Conservation (phyloP, 345 rosid species). For the Populus alba region DNA sequence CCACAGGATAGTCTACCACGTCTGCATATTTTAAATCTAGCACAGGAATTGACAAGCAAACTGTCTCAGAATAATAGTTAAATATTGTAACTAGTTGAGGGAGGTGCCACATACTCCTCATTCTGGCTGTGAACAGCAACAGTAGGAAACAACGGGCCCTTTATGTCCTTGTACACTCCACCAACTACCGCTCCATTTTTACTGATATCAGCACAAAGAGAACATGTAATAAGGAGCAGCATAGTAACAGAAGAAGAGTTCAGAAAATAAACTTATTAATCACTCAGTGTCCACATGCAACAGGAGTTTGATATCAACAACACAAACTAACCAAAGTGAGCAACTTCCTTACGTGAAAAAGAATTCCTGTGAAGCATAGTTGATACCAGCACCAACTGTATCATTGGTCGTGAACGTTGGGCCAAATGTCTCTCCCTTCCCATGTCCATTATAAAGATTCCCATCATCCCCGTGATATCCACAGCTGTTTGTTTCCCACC, state of each 20-base stretch:
- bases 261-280: background rate
- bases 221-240: conserved; percentile 8
- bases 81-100: conserved; percentile 5
- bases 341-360: conserved; percentile 86
- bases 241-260: conserved; percentile 15
- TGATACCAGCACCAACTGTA: conserved; percentile 89
- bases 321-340: conserved; percentile 10
- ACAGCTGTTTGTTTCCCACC: conserved; percentile 95
- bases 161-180: conserved; percentile 57
- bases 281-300: background rate
- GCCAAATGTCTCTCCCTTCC: conserved; percentile 76
- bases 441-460: conserved; percentile 62
- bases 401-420: conserved; percentile 76
- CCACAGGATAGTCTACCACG: background rate
- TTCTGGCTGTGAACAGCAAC: conserved; percentile 92
- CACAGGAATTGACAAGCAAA: conserved; percentile 1
- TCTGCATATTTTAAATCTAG: conserved; percentile 2
- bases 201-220: conserved; percentile 44
- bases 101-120: conserved; percentile 71
- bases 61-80: background rate
- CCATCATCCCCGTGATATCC: conserved; percentile 99
- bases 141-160: conserved; percentile 78
- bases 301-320: background rate
- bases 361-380: conserved; percentile 76
- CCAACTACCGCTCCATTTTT: conserved; percentile 80